Evolutionary conservation across 2,329 filamentous ascomycete species (phyloP).

Genomic region (Fonsecaea multimorphosa): DNA sequence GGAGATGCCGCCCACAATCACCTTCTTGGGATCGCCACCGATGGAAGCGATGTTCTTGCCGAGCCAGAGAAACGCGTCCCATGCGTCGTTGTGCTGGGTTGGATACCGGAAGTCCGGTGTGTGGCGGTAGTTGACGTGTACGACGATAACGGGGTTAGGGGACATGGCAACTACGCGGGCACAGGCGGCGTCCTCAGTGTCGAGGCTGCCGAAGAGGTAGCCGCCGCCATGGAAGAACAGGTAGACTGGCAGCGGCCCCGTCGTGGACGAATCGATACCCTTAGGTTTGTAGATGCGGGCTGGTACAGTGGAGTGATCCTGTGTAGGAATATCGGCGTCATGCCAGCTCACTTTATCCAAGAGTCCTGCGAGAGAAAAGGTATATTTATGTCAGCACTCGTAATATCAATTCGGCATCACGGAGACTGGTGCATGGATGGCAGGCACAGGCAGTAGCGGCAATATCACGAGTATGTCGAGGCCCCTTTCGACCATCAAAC

Average conservation of each 20-base stretch:
- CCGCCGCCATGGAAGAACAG: slow-evolving; percentile 63
- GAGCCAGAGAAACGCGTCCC: slow-evolving; percentile 63
- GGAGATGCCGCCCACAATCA: slow-evolving; percentile 59
- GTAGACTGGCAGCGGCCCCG: slow-evolving; percentile 55
- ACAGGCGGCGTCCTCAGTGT: slow-evolving; percentile 61
- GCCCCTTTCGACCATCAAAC: neutral
- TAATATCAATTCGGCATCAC: too few species aligned
- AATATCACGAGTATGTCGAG: too few species aligned
- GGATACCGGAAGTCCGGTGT: slow-evolving; percentile 62
- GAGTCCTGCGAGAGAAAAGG: neutral
- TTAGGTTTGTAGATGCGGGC: neutral
- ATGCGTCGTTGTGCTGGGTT: slow-evolving; percentile 59
- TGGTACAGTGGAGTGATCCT: neutral
- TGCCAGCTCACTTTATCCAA: neutral
- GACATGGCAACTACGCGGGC: slow-evolving; percentile 49
- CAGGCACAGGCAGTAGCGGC: too few species aligned
- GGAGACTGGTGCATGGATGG: too few species aligned
- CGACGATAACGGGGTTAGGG: slow-evolving; percentile 46
- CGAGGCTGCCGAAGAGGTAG: slow-evolving; percentile 62
- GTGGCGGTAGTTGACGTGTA: slow-evolving; percentile 66
- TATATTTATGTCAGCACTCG: neutral
- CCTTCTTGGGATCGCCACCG: slow-evolving; percentile 48
- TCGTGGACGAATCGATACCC: neutral
- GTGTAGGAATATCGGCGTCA: neutral
- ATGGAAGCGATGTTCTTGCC: slow-evolving; percentile 52